Base-by-base conservation (phyloP, 768 basidiomycete species). In the Hericium coralloides region DNA sequence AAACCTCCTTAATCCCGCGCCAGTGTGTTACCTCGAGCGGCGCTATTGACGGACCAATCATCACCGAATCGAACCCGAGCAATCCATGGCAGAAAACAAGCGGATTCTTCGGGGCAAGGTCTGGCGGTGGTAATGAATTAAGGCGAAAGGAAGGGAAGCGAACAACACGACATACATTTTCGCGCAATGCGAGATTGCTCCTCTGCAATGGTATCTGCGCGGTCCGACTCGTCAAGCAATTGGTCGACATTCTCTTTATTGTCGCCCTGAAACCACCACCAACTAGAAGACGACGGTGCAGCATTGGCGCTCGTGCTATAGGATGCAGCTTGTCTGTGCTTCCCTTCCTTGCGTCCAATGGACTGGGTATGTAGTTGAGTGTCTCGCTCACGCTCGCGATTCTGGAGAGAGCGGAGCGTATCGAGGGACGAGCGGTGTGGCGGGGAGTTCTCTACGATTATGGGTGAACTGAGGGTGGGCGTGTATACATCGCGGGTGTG, bases 41-140 rank as follows among this genome's bases (percentile, higher is more conserved):
- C 12, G 86, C 84, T 56, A 87, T 89, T 48, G 85, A 73, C 2
- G 80, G 84, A 1, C 89, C 87, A 22, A 92, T 85, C 2, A 83
- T 87, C 62, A 94, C 81, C 0, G 84, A 85, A 67, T 95, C 92
- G 61, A 94, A 95, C 1, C 92, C 92, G 8, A 98, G 78, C 1
- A 97, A 79, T 9, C 95, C 95, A 67, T 98, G 95, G 63, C 95
- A 98, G 70, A 98, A 98, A 1, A 98, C 87, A 48, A 98, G 72
- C 0, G 95, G 95, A 60, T 92, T 83, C 58, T 80, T 80, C 0
- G 95, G 87, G 0, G 90, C 76, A 4, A 80, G 79, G 66, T 95
- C 90, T 92, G 68, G 6, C 45, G 20, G 41, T 18, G 38, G 52
- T 38, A 26, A 49, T 53, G 31, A n/a, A 15, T 36, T 37, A 25